Evolutionary conservation across 2,329 filamentous ascomycete species (phyloP), one percentile per base, ranked within the genome.

Genomic region (Ophioceras dolichostomum): DNA sequence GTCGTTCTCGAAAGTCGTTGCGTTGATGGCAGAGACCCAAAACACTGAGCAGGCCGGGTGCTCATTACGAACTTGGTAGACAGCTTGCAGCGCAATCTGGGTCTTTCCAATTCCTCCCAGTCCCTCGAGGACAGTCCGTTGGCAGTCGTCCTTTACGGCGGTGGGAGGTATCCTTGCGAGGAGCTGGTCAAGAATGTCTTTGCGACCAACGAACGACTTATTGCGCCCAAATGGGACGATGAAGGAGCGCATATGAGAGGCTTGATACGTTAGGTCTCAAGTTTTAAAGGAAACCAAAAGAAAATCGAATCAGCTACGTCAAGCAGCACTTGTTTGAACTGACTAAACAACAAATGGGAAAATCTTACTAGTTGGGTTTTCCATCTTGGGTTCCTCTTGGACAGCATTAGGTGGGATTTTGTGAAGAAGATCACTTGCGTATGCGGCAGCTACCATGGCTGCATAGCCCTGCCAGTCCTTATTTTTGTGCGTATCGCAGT

Each of bases 101-200:
- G 58, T 61, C 46, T 64, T 63, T 0, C 58, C 55, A 2, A 60
- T 44, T 0, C 58, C 58, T 2, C 56, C 55, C 1, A 59, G 49
- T 3, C 57, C 58, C 14, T 30, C 14, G 28, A 12, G 8, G 28
- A n/a, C 28, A 14, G 7, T 30, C n/a, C n/a, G n/a, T n/a, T n/a
- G n/a, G n/a, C n/a, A n/a, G n/a, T n/a, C n/a, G n/a, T n/a, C n/a
- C n/a, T n/a, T n/a, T n/a, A n/a, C n/a, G n/a, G n/a, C n/a, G n/a
- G n/a, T n/a, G 28, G 28, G 28, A 7, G 28, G 8, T 10, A 30
- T 30, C 14, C n/a, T 30, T 16, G 10, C 28, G 28, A 30, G 28
- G 6, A 30, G 28, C 28, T 30, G 8, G 6, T 30, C 8, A 7
- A 30, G 28, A 30, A 30, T 12, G 10, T 32, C 22, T 12, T 26